Evolutionary conservation across 352 stramenopile species (phyloP), one percentile per base, ranked within the genome.

Genomic region (Phytophthora cactorum): DNA sequence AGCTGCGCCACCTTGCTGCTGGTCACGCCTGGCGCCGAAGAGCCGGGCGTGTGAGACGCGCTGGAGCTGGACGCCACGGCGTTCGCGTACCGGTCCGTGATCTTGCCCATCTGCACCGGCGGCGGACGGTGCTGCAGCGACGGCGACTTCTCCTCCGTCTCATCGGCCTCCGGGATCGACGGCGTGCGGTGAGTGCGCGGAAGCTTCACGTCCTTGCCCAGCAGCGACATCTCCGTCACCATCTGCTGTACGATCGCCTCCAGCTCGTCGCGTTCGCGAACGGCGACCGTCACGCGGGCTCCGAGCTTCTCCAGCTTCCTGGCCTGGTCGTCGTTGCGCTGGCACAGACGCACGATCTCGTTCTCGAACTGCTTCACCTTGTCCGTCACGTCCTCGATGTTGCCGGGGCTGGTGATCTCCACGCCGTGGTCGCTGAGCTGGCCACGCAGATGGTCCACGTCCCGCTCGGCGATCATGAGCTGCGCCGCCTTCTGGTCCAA

Each of bases 301-400:
- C 68, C 76, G n/a, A 93, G 63, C 9, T 70, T 77, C n/a, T 91
- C 73, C 14, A 93, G 70, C 17, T 75, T 70, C 31, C 41, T 51
- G 3, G 74, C 72, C 17, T 93, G 84, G n/a, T 88, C 74, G 3
- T 89, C 81, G 52, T 90, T 91, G 46, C 82, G 79, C 34, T 83
- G 72, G 17, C 64, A 68, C 10, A 90, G 53, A 4, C 64, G 63
- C 9, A 49, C 32, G 27, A 93, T 84, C 52, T 90, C 76, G 34
- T 51, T 51, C 49, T 90, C 75, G 15, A 91, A 89, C 25, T 66
- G 68, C 36, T 70, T 74, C 4, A 93, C 82, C 60, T 86, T 86
- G 41, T 62, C 51, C 15, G 71, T 63, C 32, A 93, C 51, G 6
- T 78, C 56, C 25, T 80, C 68, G 14, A 73, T 60, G 34, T 61